phyloP scores from a whole-genome alignment of 371 early-diverging fungal genomes.

The Syncephalastrum racemosum region DNA sequence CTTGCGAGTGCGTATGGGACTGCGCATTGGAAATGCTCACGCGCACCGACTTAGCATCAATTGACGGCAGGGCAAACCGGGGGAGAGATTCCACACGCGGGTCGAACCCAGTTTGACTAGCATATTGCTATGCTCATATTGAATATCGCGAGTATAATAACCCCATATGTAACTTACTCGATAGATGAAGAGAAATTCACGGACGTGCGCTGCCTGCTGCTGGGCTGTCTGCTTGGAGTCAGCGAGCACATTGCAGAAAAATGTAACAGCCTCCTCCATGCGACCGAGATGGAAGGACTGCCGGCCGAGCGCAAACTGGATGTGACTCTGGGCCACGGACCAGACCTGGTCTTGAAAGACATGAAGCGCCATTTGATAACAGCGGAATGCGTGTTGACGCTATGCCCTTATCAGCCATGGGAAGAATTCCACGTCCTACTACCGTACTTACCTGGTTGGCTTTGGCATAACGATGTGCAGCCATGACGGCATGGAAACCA shows the following conservation, averaged over 20 bases:
- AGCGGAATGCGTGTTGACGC: constrained; percentile 75
- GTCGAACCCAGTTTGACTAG: constrained; percentile 31
- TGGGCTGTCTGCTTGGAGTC: constrained; percentile 65
- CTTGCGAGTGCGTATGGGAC: constrained; percentile 41
- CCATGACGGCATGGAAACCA: constrained; percentile 85
- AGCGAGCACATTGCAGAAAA: constrained; percentile 68
- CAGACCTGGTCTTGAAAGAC: constrained; percentile 70
- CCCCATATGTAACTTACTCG: constrained; percentile 37
- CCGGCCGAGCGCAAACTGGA: constrained; percentile 83
- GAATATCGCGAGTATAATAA: too few species aligned
- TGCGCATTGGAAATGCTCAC: constrained; percentile 54
- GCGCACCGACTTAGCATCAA: constrained; percentile 43
- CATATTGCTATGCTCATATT: constrained; percentile 43
- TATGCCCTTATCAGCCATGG: constrained; percentile 18
- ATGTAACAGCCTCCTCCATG: constrained; percentile 54
- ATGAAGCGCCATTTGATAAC: constrained; percentile 64
- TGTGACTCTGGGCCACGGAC: constrained; percentile 83
- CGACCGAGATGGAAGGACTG: constrained; percentile 68
- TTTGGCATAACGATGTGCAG: constrained; percentile 82
- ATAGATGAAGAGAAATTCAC: constrained; percentile 79
- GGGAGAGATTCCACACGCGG: constrained; percentile 43
- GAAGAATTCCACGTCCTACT: not conserved
- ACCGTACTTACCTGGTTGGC: constrained; percentile 49
- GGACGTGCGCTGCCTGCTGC: constrained; percentile 72
- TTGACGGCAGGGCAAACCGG: constrained; percentile 47